Conservation (phyloP, 768 basidiomycete species). For the Amanita fuliginea region DNA sequence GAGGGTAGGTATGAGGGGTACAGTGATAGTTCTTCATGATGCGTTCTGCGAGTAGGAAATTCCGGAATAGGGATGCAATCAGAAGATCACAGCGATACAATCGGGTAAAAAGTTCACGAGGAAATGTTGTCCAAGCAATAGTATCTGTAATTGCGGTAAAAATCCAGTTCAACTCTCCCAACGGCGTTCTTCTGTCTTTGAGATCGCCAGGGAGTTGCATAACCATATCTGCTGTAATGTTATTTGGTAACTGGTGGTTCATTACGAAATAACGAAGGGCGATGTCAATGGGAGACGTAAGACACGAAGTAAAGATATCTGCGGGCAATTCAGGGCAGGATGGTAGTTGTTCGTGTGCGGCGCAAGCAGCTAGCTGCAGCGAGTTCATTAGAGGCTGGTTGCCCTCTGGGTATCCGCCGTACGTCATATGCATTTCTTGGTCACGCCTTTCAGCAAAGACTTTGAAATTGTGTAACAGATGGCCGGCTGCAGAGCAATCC, state of each 20-base stretch:
- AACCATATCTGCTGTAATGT: constrained; percentile 80
- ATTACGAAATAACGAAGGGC: constrained; percentile 90
- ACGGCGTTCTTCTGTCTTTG: constrained; percentile 90
- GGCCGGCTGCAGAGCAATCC: constrained; percentile 98
- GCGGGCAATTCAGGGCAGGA: constrained; percentile 95
- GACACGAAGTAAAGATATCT: constrained; percentile 93
- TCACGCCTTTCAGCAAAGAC: constrained; percentile 66
- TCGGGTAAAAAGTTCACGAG: constrained; percentile 85
- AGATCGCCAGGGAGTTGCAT: constrained; percentile 94
- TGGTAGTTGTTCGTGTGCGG: constrained; percentile 82
- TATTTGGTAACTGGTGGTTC: constrained; percentile 76
- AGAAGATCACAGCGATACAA: constrained; percentile 92
- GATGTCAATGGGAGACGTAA: constrained; percentile 97
- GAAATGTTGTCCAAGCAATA: constrained; percentile 97
- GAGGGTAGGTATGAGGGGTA: constrained; percentile 87
- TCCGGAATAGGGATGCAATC: constrained; percentile 93
- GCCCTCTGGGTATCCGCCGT: constrained; percentile 51
- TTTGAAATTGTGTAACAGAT: constrained; percentile 86
- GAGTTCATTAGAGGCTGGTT: constrained; percentile 72
- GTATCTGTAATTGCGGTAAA: constrained; percentile 99
- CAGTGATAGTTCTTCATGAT: constrained; percentile 98
- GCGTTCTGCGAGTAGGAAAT: constrained; percentile 93
- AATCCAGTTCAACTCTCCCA: constrained; percentile 99
- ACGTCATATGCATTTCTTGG: constrained; percentile 44
- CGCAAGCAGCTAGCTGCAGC: constrained; percentile 92